Evolutionary conservation across 805 yeast genomes (phyloP).

Genomic region (Hanseniaspora nectarophila): DNA sequence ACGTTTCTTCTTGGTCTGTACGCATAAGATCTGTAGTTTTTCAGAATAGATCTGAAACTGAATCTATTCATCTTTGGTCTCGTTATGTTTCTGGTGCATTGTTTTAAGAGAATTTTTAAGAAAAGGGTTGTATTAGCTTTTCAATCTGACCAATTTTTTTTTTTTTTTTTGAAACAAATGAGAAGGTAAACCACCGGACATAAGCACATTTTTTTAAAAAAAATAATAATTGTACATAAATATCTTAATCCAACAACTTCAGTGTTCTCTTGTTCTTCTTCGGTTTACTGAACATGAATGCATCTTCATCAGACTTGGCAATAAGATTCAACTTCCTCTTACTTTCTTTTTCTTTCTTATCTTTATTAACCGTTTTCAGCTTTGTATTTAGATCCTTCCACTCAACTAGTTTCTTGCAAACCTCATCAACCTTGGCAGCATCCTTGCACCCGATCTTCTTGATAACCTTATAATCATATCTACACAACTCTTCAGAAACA

Average conservation of each 20-base stretch:
- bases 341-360: not conserved
- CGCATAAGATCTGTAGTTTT: not conserved
- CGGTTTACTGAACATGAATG: not conserved
- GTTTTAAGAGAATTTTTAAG: no score
- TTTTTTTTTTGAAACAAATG: no score
- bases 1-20: not conserved
- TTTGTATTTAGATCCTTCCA: not conserved
- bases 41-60: not conserved
- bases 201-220: no score
- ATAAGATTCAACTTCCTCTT: not conserved
- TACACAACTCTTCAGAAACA: not conserved
- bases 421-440: not conserved
- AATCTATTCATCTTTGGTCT: not conserved
- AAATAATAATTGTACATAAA: no score
- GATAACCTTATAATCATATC: constrained; percentile 5
- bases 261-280: constrained; percentile 4
- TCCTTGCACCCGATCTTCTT: not conserved
- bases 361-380: not conserved
- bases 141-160: no score
- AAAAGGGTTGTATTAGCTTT: no score
- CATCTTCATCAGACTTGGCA: not conserved
- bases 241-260: not conserved
- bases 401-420: not conserved
- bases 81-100: no score
- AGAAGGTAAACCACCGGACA: no score